Conservation (phyloP, 306 rosid genomes). For the Alnus rubra region DNA sequence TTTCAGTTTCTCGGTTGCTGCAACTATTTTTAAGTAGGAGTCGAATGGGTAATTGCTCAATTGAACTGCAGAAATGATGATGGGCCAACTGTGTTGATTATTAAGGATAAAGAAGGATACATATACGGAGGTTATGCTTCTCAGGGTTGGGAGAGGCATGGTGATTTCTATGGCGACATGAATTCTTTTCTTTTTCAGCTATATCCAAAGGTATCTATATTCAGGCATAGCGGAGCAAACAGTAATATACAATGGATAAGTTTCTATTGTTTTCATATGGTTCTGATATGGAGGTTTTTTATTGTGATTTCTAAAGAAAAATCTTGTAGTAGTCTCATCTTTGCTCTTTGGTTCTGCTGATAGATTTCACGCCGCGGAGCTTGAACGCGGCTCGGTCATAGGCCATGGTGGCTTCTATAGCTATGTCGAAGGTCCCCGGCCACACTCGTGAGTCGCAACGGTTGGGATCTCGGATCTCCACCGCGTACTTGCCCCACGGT, state of each 20-base stretch:
- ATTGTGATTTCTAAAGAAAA: background rate
- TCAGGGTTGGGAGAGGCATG: slow-evolving; percentile 87
- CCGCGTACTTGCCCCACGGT: too few relatives aligned
- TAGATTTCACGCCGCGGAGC: background rate
- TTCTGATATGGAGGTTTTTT: slow-evolving; percentile 12
- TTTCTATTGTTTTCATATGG: background rate
- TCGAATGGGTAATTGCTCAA: slow-evolving; percentile 36
- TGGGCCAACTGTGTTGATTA: slow-evolving; percentile 76
- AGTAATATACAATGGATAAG: slow-evolving; percentile 87
- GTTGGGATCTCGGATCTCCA: too few relatives aligned
- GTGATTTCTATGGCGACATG: slow-evolving; percentile 89
- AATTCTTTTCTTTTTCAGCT: slow-evolving; percentile 77
- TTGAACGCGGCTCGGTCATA: too few relatives aligned
- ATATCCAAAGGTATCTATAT: slow-evolving; percentile 72
- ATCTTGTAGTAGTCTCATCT: background rate
- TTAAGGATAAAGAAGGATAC: slow-evolving; percentile 78
- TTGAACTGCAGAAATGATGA: slow-evolving; percentile 67
- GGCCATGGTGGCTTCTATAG: too few relatives aligned
- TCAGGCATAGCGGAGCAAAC: slow-evolving; percentile 86
- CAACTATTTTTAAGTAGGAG: slow-evolving; percentile 24
- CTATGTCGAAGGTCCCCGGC: too few relatives aligned
- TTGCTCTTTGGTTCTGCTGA: background rate
- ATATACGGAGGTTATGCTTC: slow-evolving; percentile 95
- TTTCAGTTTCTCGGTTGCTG: slow-evolving; percentile 26
- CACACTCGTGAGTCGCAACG: too few relatives aligned